These are phyloP conservation scores for Plasmodium yoelii DNA, from an alignment of 169 alveolate species.

Conservation along the genomic window DNA sequence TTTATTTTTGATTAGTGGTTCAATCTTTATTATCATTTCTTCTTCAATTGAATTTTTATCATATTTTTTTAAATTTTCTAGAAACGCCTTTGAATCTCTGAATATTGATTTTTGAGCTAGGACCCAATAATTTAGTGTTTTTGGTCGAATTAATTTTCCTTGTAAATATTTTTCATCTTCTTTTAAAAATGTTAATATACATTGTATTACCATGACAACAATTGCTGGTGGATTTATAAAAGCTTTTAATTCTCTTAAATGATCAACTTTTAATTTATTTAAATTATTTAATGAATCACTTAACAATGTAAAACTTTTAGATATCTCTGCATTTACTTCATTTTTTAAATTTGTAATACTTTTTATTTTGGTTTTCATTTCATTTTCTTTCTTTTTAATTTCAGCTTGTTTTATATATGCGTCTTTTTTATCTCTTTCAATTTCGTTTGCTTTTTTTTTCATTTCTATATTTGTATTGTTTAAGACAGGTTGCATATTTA, in stretches of 20 bases:
- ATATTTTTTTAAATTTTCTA: conserved; percentile 58
- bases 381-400: conserved; percentile 70
- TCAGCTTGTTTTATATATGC: conserved; percentile 68
- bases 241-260: conserved; percentile 73
- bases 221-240: conserved; percentile 64
- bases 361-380: conserved; percentile 54
- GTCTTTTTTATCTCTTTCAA: conserved; percentile 57
- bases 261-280: conserved; percentile 72
- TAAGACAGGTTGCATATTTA: conserved; percentile 60
- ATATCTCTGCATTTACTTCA: conserved; percentile 68
- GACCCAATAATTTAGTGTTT: conserved; percentile 66
- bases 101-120: conserved; percentile 73
- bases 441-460: conserved; percentile 70
- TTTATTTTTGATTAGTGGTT: conserved; percentile 68
- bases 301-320: conserved; percentile 58
- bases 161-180: conserved; percentile 73
- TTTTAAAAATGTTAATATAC: conserved; percentile 63
- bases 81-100: conserved; percentile 63
- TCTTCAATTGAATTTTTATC: conserved; percentile 71
- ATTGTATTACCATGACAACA: conserved; percentile 74
- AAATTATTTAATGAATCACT: conserved; percentile 67
- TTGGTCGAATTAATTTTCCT: conserved; percentile 42
- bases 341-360: conserved; percentile 64
- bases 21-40: conserved; percentile 58
- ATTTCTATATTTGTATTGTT: conserved; percentile 72